Base-by-base conservation (phyloP, 148 eudicot species). In the Fagopyrum tataricum region DNA sequence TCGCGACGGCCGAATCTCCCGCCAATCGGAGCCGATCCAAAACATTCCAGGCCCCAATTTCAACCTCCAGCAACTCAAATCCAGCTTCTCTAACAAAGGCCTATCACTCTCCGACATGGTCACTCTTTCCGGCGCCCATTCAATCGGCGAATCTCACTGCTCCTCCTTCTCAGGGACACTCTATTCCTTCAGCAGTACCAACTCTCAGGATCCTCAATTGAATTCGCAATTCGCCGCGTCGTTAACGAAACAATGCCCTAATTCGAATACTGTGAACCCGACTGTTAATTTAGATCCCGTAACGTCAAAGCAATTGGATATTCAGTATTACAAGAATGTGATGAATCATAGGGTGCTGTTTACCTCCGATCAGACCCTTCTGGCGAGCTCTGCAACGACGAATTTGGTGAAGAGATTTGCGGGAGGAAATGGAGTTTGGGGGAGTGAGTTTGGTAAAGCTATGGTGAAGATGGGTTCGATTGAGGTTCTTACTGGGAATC, bases 41-140 rank as follows among this genome's bases (percentile, higher is more conserved):
- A 71, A 78, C 42, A 71, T 86, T 2, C 89, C 89, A 0, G 48
- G 77, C 0, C 73, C 78, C 0, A 76, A 37, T 46, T 76, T 76
- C 67, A 78, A 78, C 47, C 72, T 77, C 58, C 51, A 39, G 2
- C 70, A 71, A 20, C 83, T 83, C 17, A 14, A 59, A 24, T 52
- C 69, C 3, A 81, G 49, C 37, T 86, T 86, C 39, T 76, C 78
- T 3, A 70, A 20, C 6, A 86, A 83, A 71, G 80, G 85, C 0
- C 31, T 86, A 9, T 66, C 81, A 3, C 9, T 72, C 20, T 78
- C 80, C 9, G 89, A 86, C 5, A 81, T 86, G 77, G 89, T 86
- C 4, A 72, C 80, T 0, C 81, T 83, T 40, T 85, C 88, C 7
- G 88, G 88, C 4, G 82, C 86, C 12, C 88, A 85, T 31, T 85